Evolutionary conservation across 108 stramenopile genomes (phyloP).

Genomic region (Cyclotella baltica): DNA sequence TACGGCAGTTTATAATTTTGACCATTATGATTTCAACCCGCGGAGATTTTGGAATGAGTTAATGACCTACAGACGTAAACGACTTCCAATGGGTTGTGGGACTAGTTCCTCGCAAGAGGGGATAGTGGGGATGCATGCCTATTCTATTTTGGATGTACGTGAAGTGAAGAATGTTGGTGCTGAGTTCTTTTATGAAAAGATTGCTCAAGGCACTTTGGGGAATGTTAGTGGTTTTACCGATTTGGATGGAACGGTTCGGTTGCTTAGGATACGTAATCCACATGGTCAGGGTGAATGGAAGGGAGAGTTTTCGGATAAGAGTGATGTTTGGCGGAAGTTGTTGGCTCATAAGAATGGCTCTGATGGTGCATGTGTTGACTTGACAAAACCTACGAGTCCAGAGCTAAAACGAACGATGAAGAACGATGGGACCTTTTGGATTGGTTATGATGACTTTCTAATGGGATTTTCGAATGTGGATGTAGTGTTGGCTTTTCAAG

Average conservation of each 20-base stretch:
- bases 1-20: conserved; percentile 67
- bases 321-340: conserved; percentile 60
- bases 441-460: conserved; percentile 74
- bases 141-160: conserved; percentile 89
- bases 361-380: conserved; percentile 30
- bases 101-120: conserved; percentile 70
- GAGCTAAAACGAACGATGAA: conserved; percentile 62
- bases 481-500: conserved; percentile 71
- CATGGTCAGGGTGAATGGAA: conserved; percentile 85
- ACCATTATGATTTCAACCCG: conserved; percentile 57
- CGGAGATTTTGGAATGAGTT: conserved; percentile 70
- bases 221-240: conserved; percentile 71
- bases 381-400: conserved; percentile 40
- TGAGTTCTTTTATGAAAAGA: conserved; percentile 68
- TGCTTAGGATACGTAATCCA: conserved; percentile 87
- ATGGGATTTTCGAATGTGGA: conserved; percentile 77
- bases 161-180: conserved; percentile 74
- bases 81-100: conserved; percentile 83
- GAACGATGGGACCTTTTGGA: conserved; percentile 83
- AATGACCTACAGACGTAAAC: conserved; percentile 54
- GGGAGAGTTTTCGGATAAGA: conserved; percentile 72
- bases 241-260: conserved; percentile 74
- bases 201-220: conserved; percentile 47
- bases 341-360: conserved; percentile 48
- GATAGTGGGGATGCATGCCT: conserved; percentile 93